These are phyloP conservation scores for Claviceps spartinae DNA, from an alignment of 2,329 filamentous ascomycete genomes.

Conservation along the genomic window DNA sequence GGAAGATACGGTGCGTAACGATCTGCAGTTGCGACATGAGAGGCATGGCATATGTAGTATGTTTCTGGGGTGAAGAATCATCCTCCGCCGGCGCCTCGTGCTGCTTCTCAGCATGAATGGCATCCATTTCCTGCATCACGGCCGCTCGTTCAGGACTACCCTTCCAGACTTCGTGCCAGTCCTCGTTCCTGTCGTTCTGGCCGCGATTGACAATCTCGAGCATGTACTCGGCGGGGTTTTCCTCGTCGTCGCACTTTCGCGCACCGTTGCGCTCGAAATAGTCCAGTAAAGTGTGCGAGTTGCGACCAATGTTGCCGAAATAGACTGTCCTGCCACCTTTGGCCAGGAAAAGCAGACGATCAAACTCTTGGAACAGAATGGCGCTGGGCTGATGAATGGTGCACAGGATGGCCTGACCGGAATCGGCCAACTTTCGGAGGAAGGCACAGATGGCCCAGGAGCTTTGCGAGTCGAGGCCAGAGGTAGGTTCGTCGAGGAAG, in stretches of 20 bases:
- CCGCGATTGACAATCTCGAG: slow-evolving; percentile 37
- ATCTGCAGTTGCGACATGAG: slow-evolving; percentile 51
- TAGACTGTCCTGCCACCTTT: slow-evolving; percentile 55
- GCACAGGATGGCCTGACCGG: slow-evolving; percentile 38
- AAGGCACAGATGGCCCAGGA: slow-evolving; percentile 51
- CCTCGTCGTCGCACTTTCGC: slow-evolving; percentile 41
- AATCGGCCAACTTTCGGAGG: slow-evolving; percentile 44
- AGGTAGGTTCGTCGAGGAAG: slow-evolving; percentile 48
- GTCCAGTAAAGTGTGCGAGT: slow-evolving; percentile 40
- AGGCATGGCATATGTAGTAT: slow-evolving; percentile 65
- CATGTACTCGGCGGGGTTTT: slow-evolving; percentile 70
- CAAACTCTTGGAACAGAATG: slow-evolving; percentile 41
- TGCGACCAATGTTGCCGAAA: slow-evolving; percentile 51
- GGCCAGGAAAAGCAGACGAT: slow-evolving; percentile 49
- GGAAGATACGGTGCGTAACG: slow-evolving; percentile 57
- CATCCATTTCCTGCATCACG: slow-evolving; percentile 48
- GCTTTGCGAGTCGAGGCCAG: slow-evolving; percentile 49
- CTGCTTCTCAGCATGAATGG: slow-evolving; percentile 39
- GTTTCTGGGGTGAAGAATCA: slow-evolving; percentile 13
- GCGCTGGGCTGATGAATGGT: slow-evolving; percentile 43
- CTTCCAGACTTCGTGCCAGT: slow-evolving; percentile 59
- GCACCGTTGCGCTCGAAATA: slow-evolving; percentile 57
- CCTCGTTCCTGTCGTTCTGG: slow-evolving; percentile 24
- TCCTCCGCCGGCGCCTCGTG: slow-evolving; percentile 2
- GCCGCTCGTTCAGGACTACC: slow-evolving; percentile 34